Percentiles rank a stretch among this genome's conserved stretches.
Conservation (phyloP, 2,329 filamentous ascomycete species). For the Fusarium piperis region DNA sequence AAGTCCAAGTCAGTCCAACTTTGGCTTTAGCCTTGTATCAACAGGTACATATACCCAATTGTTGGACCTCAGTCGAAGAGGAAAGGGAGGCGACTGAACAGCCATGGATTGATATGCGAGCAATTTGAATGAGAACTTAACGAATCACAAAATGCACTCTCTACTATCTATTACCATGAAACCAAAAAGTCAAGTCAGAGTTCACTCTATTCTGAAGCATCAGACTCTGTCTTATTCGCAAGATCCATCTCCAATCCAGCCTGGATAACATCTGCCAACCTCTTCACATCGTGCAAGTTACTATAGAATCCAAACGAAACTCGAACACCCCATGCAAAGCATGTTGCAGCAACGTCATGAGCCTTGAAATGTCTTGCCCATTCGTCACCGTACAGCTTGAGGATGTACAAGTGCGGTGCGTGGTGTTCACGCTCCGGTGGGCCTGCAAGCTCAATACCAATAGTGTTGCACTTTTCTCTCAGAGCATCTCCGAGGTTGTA, state of each 20-base stretch:
- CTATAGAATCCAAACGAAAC: constrained; percentile 35
- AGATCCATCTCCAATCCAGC: background rate
- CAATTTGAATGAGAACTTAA: background rate
- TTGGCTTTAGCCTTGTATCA: background rate
- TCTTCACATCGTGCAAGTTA: constrained; percentile 5
- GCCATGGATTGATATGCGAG: background rate
- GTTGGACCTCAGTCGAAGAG: no score
- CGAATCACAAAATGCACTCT: background rate
- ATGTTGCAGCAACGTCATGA: constrained; percentile 25
- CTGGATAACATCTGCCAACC: background rate
- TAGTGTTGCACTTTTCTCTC: constrained; percentile 13
- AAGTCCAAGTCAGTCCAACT: background rate
- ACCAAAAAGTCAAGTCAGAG: no score
- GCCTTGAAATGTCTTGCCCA: constrained; percentile 37
- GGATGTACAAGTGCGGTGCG: constrained; percentile 45
- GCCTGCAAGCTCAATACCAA: constrained; percentile 38
- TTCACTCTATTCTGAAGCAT: background rate
- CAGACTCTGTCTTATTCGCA: background rate
- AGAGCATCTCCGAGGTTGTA: constrained; percentile 38
- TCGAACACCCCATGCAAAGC: constrained; percentile 40
- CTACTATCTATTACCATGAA: background rate
- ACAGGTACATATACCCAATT: no score
- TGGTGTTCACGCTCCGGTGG: constrained; percentile 29
- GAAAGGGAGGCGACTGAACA: background rate
- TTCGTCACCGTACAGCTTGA: constrained; percentile 31